Evolutionary conservation across 495 filamentous ascomycete species (phyloP).

Genomic region (Neurospora sp.): DNA sequence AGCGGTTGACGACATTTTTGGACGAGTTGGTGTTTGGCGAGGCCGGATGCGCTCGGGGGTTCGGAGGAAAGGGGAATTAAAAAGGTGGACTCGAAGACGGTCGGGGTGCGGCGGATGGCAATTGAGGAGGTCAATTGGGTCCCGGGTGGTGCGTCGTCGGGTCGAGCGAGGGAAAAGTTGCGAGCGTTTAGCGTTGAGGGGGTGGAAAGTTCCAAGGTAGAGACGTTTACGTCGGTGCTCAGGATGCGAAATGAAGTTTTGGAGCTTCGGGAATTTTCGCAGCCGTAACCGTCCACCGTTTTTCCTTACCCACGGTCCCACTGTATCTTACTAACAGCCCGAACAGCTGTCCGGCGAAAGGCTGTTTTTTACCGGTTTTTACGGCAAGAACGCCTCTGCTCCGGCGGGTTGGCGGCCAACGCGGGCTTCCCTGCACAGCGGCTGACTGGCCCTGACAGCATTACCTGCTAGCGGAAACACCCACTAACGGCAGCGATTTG

Average conservation of each 20-base stretch:
- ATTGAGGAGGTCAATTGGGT: conserved; percentile 20
- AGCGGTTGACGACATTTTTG: conserved; percentile 31
- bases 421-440: background rate
- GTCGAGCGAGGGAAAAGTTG: conserved; percentile 4
- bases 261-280: conserved; percentile 27
- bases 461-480: background rate
- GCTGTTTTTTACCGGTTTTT: background rate
- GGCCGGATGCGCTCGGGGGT: conserved; percentile 2
- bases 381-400: background rate
- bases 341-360: background rate
- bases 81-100: conserved; percentile 2
- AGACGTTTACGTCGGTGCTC: conserved; percentile 7
- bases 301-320: conserved; percentile 9
- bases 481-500: background rate
- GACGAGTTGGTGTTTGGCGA: background rate
- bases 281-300: conserved; percentile 3
- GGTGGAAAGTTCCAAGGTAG: conserved; percentile 1
- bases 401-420: background rate
- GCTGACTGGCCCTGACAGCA: background rate
- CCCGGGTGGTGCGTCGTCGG: conserved; percentile 16
- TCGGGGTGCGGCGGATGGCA: conserved; percentile 5
- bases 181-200: background rate
- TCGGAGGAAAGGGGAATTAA: conserved; percentile 3
- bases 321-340: background rate
- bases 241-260: conserved; percentile 17